Percentiles rank a stretch among this genome's conserved stretches.
Conservation (phyloP, 2,329 filamentous ascomycete species). For the Nemania sp. region DNA sequence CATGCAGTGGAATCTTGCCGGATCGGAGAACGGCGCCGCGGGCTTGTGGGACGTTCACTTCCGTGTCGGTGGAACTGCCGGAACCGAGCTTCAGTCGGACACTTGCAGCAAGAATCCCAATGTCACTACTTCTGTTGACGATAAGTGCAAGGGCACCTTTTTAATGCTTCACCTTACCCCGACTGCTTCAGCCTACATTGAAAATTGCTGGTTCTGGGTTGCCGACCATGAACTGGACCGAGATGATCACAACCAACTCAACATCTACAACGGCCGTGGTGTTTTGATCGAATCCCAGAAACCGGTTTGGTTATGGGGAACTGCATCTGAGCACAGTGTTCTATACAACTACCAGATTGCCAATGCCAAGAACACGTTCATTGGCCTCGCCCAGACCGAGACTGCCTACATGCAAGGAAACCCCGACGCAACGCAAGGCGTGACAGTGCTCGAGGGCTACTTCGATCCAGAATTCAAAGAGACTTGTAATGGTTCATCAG, state of each 20-base stretch:
- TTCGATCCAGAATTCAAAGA: constrained; percentile 76
- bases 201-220: constrained; percentile 93
- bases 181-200: constrained; percentile 78
- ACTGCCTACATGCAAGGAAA: constrained; percentile 91
- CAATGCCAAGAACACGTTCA: constrained; percentile 82
- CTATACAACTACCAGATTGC: constrained; percentile 88
- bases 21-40: constrained; percentile 73
- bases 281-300: constrained; percentile 82
- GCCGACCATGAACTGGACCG: constrained; percentile 91
- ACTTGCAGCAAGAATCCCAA: constrained; percentile 82
- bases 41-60: constrained; percentile 98
- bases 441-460: constrained; percentile 67
- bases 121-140: constrained; percentile 69
- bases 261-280: constrained; percentile 89
- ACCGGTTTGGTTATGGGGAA: constrained; percentile 84
- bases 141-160: constrained; percentile 80
- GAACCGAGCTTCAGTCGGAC: constrained; percentile 83
- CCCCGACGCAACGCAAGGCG: constrained; percentile 77
- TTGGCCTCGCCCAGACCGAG: constrained; percentile 88
- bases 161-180: constrained; percentile 73
- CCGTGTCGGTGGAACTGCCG: constrained; percentile 87
- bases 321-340: constrained; percentile 73
- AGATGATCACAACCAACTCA: constrained; percentile 78
- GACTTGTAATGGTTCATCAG: constrained; percentile 61
- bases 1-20: constrained; percentile 89